A percentile compares a stretch with the other conserved stretches of the same genome.
Conservation (phyloP, 495 filamentous ascomycete species). For the Collariella sp. region DNA sequence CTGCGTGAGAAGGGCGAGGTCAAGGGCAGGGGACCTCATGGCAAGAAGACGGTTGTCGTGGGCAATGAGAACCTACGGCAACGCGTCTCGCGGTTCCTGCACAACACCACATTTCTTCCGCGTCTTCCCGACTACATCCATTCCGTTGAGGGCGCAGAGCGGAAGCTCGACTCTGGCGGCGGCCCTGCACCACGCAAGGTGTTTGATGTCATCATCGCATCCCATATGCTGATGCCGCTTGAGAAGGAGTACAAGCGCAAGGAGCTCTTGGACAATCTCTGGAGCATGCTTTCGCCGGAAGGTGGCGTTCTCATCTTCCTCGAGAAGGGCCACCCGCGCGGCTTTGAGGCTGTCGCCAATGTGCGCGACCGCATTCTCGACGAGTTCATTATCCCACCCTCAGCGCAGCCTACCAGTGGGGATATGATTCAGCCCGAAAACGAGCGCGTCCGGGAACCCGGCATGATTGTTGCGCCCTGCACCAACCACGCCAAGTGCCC, state of each 20-base stretch:
- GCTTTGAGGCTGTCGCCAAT: conserved; percentile 84
- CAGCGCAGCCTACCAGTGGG: conserved; percentile 29
- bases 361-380: conserved; percentile 71
- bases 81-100: conserved; percentile 64
- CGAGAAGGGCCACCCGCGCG: conserved; percentile 84
- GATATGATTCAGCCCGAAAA: conserved; percentile 16
- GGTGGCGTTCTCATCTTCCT: conserved; percentile 82
- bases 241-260: conserved; percentile 65
- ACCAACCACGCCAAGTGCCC: conserved; percentile 86
- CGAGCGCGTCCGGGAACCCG: conserved; percentile 47
- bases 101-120: conserved; percentile 87
- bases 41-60: conserved; percentile 45
- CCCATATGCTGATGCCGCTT: conserved; percentile 68
- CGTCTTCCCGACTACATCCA: conserved; percentile 89
- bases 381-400: conserved; percentile 62
- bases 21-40: conserved; percentile 27
- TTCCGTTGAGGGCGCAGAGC: conserved; percentile 33
- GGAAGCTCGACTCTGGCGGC: conserved; percentile 32
- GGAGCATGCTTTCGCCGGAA: conserved; percentile 72
- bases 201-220: conserved; percentile 84
- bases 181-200: conserved; percentile 54
- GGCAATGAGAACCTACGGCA: conserved; percentile 53
- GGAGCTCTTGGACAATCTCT: conserved; percentile 71
- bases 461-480: conserved; percentile 93
- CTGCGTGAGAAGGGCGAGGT: conserved; percentile 46